Percentiles rank a stretch among this genome's conserved stretches.
These are phyloP conservation scores for Theobroma cacao DNA, from an alignment of 345 rosid species.

Conservation along the genomic window DNA sequence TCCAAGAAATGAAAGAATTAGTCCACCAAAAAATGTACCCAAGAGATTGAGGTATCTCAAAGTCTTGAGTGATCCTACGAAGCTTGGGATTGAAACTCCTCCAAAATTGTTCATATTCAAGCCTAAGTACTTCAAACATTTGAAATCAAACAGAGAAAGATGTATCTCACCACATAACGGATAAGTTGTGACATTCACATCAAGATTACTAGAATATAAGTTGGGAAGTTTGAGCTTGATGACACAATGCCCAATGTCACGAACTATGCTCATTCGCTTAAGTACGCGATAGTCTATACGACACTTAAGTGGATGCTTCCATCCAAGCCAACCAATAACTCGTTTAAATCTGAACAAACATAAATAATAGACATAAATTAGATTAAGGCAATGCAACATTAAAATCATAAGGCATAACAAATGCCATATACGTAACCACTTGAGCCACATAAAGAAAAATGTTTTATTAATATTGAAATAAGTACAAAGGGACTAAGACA, in stretches of 20 bases:
- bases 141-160: slow-evolving; percentile 20
- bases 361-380: too few species aligned
- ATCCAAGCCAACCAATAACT: too few species aligned
- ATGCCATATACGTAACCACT: too few species aligned
- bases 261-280: too few species aligned
- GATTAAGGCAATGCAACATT: too few species aligned
- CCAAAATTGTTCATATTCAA: slow-evolving; percentile 18
- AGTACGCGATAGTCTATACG: too few species aligned
- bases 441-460: too few species aligned
- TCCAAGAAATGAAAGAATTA: slow-evolving; percentile 24
- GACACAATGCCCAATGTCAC: slow-evolving; percentile 8
- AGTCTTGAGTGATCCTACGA: slow-evolving; percentile 17
- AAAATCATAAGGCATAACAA: too few species aligned
- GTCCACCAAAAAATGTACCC: slow-evolving; percentile 14
- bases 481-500: too few species aligned
- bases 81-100: slow-evolving; percentile 26
- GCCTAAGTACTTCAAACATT: slow-evolving; percentile 22
- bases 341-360: too few species aligned
- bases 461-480: too few species aligned
- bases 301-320: too few species aligned
- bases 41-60: slow-evolving; percentile 29
- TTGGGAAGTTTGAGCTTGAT: not conserved
- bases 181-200: not conserved
- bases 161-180: slow-evolving; percentile 15
- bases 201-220: not conserved